Base-by-base conservation (phyloP, 2,329 filamentous ascomycete species). In the Fusarium keratoplasticum region DNA sequence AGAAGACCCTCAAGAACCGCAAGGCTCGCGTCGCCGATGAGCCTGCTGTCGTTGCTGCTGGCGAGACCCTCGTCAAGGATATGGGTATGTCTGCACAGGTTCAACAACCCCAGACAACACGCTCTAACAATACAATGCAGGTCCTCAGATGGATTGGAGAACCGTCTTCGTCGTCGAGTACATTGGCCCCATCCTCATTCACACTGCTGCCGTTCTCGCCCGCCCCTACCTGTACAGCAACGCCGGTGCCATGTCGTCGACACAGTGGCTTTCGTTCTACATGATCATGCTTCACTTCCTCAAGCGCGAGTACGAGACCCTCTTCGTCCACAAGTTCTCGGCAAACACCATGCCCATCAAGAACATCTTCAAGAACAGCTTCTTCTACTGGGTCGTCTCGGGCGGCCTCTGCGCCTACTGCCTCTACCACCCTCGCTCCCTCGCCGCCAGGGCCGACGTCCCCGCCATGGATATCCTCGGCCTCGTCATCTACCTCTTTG, bases 81-180 rank as follows among this genome's bases (percentile, higher is more conserved):
- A 88, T 99, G 33, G 96, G 95, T 96, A 89, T 62, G 89, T 79
- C 16, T 5, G 10, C 22, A 60, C 33, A 38, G 27, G 18, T 14
- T 66, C 25, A 52, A 52, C 27, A 18, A 20, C 22, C 10, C 10
- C 4, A 14, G 33, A 27, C 25, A 61, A 27, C 42, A 31, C 6
- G 13, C 22, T 29, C 55, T 74, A 57, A 74, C 44, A n/a, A 54
- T 62, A 9, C 10, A 13, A 20, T 47, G 38, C 68, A 97, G 95
- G 96, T 18, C 90, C 92, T 58, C 96, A 99, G 83, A 93, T 98
- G 65, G 91, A 91, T 72, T 99, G 96, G 96, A 92, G 91, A 74
- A 96, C 94, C 70, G 96, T 98, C 82, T 99, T 96, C 87, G 86
- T 98, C 72, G 92, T 98, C 86, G 96, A 99, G 85, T 99, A 99